These are phyloP conservation scores for Solanum gracilifrons DNA, from an alignment of 257 asterid species.

Conservation along the genomic window DNA sequence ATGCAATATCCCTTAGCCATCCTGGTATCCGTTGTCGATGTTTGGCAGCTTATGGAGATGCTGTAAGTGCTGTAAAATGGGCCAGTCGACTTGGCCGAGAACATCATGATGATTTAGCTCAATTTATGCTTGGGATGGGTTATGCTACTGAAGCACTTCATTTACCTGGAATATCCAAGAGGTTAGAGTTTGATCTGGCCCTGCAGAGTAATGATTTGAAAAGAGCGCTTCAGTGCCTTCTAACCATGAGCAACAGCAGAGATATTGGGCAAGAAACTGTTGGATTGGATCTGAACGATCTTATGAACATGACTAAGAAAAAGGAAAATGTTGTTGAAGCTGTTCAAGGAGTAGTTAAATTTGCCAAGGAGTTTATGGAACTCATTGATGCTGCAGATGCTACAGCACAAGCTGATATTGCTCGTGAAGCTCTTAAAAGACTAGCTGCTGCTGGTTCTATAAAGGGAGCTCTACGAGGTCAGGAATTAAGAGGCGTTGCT, in stretches of 20 bases:
- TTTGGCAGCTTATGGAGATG: conserved; percentile 98
- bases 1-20: conserved; percentile 93
- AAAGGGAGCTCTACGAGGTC: conserved; percentile 89
- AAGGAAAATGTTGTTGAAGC: conserved; percentile 93
- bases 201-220: conserved; percentile 90
- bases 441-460: conserved; percentile 98
- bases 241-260: conserved; percentile 95
- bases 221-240: conserved; percentile 93
- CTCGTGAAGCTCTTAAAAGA: conserved; percentile 95
- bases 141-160: conserved; percentile 99
- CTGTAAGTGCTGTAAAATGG: conserved; percentile 99
- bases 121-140: conserved; percentile 99
- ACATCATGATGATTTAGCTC: conserved; percentile 97
- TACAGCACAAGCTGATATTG: conserved; percentile 92
- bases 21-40: conserved; percentile 98
- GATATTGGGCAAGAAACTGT: conserved; percentile 94
- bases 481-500: conserved; percentile 90
- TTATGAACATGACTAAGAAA: conserved; percentile 73
- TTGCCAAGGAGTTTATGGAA: conserved; percentile 85
- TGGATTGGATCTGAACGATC: conserved; percentile 83
- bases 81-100: conserved; percentile 96
- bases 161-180: conserved; percentile 95
- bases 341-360: conserved; percentile 89
- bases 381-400: conserved; percentile 99
- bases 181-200: conserved; percentile 92